Base-by-base conservation (phyloP, 164 flowering plant genomes). In the Tetracentron sinense region DNA sequence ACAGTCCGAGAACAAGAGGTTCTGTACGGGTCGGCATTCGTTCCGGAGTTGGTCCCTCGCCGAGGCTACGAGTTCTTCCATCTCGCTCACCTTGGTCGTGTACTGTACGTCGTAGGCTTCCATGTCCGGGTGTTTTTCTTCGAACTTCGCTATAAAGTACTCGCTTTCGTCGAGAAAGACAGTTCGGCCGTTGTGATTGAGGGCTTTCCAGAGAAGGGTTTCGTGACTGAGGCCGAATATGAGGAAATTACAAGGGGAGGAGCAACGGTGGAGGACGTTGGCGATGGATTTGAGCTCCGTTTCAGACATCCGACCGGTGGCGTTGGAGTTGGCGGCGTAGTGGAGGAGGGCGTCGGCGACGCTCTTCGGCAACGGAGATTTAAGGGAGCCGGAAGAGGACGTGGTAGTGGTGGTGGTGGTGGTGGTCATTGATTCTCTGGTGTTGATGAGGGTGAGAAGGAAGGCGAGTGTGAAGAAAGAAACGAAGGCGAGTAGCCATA, bases 21-120 rank as follows among this genome's bases (percentile, higher is more conserved):
- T 91, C 77, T 94, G 97, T 12, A 91, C 97, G 0, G 96, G 97
- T 46, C 87, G 68, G 70, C 99, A 94, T 53, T 89, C 97, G 54
- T 84, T 83, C 0, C 64, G 62, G 1, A 74, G 63, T 53, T 84
- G 89, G 47, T 89, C 89, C 52, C 72, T 84, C 2, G 81, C 82
- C 0, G 81, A 53, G 0, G 76, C 69, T 0, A 89, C 59, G 0
- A 89, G 78, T 49, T 85, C 92, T 21, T 59, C 55, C 64, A 72
- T 51, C 21, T 94, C 89, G 30, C 76, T 73, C 56, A 80, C 72
- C 64, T 84, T 86, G 6, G 99, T 91, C 2, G 96, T 79, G 87
- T 75, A 94, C 35, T 79, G 85, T 0, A 94, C 85, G 61, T 94
- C 96, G 80, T 91, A 94, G 2, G 86, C 96, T 62, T 94, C 99